Evolutionary conservation across 2,329 filamentous ascomycete genomes (phyloP).

Genomic region (Xylaria sp.): DNA sequence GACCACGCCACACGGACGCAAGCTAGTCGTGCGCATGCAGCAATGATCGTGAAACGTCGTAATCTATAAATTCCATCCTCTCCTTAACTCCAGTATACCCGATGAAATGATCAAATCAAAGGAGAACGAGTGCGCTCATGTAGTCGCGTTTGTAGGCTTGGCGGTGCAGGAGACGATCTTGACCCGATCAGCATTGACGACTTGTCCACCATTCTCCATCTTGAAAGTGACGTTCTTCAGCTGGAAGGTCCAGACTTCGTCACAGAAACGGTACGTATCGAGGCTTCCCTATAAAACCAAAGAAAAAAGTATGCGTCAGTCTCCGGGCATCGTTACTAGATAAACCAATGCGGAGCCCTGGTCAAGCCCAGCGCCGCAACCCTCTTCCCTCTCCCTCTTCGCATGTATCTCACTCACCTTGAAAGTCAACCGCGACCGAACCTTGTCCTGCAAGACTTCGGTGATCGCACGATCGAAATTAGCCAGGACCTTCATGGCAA

Average conservation of each 20-base stretch:
- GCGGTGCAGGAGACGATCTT: slow-evolving; percentile 99
- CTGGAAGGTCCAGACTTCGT: slow-evolving; percentile 99
- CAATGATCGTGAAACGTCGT: neutral
- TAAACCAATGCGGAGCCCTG: too few species aligned
- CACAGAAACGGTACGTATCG: slow-evolving; percentile 98
- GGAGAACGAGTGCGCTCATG: slow-evolving; percentile 29
- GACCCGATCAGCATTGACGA: slow-evolving; percentile 86
- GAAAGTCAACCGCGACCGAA: slow-evolving; percentile 90
- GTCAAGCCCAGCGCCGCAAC: too few species aligned
- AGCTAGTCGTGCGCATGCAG: neutral
- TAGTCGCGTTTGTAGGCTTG: slow-evolving; percentile 61
- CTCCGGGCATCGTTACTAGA: neutral
- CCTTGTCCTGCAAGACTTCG: slow-evolving; percentile 89
- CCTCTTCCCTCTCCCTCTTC: too few species aligned
- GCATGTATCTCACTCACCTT: slow-evolving; percentile 71
- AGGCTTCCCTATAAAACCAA: slow-evolving; percentile 78
- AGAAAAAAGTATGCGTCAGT: slow-evolving; percentile 14
- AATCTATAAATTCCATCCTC: neutral
- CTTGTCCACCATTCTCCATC: slow-evolving; percentile 81
- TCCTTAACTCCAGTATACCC: neutral
- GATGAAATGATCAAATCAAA: neutral
- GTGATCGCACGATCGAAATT: slow-evolving; percentile 96
- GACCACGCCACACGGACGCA: neutral
- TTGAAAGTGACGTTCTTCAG: slow-evolving; percentile 99
- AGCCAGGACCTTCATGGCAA: slow-evolving; percentile 96